A percentile compares a stretch with the other conserved stretches of the same genome.
phyloP scores from a whole-genome alignment of 441 rosid genomes.

The Euphorbia corollata region DNA sequence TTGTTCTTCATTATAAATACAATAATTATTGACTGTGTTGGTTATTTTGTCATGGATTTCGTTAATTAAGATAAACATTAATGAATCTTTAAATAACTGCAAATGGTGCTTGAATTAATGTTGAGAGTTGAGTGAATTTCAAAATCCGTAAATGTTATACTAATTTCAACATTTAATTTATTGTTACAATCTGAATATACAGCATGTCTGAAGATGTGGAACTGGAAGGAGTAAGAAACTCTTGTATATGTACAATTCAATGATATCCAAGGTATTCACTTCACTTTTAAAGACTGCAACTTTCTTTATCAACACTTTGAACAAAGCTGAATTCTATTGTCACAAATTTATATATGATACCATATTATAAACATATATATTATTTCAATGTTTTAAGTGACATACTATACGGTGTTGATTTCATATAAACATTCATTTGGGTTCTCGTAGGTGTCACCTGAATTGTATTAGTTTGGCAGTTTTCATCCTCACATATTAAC shows the following conservation, averaged over 20 bases:
- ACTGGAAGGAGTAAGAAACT: conserved; percentile 42
- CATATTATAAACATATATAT: too few relatives aligned
- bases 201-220: conserved; percentile 65
- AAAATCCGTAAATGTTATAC: not conserved
- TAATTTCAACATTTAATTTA: not conserved
- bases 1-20: not conserved
- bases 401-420: too few relatives aligned
- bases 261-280: conserved; percentile 24
- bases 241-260: conserved; percentile 64
- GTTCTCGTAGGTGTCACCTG: too few relatives aligned
- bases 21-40: not conserved
- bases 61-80: not conserved
- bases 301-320: not conserved
- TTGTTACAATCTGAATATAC: conserved; percentile 3
- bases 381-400: too few relatives aligned
- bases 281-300: not conserved
- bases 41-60: not conserved
- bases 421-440: too few relatives aligned
- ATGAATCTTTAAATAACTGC: conserved; percentile 1
- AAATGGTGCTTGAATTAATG: not conserved
- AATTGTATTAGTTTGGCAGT: too few relatives aligned
- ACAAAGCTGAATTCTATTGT: too few relatives aligned
- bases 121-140: too few relatives aligned
- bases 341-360: too few relatives aligned
- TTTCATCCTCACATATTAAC: not conserved